Evolutionary conservation across 1,284 basidiomycete genomes (phyloP), one percentile per base, ranked within the genome.

Genomic region (Athelia psychrophila): DNA sequence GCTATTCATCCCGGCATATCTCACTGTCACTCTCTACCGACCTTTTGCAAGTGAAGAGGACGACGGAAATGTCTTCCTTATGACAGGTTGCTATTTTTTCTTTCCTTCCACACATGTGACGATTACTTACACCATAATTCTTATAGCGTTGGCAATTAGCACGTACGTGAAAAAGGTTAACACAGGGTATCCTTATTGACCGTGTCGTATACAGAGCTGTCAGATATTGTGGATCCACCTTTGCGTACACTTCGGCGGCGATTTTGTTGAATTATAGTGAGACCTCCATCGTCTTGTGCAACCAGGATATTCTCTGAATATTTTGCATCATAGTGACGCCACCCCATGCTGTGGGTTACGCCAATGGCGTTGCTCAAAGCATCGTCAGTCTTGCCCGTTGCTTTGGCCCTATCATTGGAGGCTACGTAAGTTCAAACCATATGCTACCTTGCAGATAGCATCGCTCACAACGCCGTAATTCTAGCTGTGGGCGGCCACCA

Each of bases 381-480:
- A 88, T 91, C 38, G 90, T 90, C 57, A 90, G 88, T 62, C 79
- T 92, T 27, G 88, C 88, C 18, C 80, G 89, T 33, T 91, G 88
- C 66, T 60, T 86, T 32, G 89, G 89, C 16, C 89, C 89, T 33
- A 79, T 91, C 36, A 72, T 90, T n/a, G 88, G 88, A 47, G 88
- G 88, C 42, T 85, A 81, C 61, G 87, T 88, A 59, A 64, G 85
- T 76, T 10, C n/a, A 18, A 18, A 32, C 32, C 22, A 42, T 49
- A 30, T 30, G 5, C 13, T 13, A 13, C 27, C 27, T 13, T 13
- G n/a, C n/a, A n/a, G n/a, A 30, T 6, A 30, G 5, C 27, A 30
- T 30, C 35, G 40, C 44, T 32, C 30, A 30, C 47, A 10, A 42
- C 3, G 40, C 35, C 35, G 40, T 38, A 5, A 42, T 5, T 44